Evolutionary conservation across 129 eudicot genomes (phyloP).

Genomic region (Gnaphalium uliginosum): DNA sequence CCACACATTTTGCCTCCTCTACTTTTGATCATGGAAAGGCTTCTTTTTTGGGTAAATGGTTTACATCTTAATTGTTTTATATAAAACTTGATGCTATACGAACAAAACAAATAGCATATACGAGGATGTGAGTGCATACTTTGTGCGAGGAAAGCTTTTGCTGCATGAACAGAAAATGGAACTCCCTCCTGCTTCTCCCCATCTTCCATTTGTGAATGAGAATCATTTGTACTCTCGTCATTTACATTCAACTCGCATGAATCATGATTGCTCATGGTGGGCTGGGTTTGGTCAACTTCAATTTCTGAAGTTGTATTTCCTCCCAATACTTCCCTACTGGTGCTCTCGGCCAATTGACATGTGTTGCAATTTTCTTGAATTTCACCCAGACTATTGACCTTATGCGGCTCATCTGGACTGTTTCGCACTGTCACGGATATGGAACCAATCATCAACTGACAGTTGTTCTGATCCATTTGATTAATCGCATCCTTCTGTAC

Average conservation of each 20-base stretch:
- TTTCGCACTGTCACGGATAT: constrained; percentile 53
- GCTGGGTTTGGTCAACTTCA: neutral
- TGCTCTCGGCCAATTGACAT: constrained; percentile 4
- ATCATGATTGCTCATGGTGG: constrained; percentile 2
- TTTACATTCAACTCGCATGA: neutral
- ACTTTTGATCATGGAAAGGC: neutral
- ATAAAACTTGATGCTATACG: neutral
- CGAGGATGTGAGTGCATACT: constrained; percentile 40
- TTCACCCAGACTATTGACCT: constrained; percentile 6
- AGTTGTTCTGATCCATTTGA: constrained; percentile 27
- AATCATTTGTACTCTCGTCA: neutral
- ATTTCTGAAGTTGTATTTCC: neutral
- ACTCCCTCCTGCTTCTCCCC: constrained; percentile 21
- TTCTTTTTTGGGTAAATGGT: neutral
- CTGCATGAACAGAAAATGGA: constrained; percentile 41
- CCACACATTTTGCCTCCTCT: constrained; percentile 16
- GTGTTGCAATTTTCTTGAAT: constrained; percentile 23
- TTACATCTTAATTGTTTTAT: neutral
- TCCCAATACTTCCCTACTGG: constrained; percentile 7
- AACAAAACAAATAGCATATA: neutral
- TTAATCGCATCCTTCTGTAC: constrained; percentile 35
- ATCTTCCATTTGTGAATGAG: constrained; percentile 10
- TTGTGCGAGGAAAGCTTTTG: constrained; percentile 58
- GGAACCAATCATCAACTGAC: constrained; percentile 74
- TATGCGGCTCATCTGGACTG: constrained; percentile 16